Evolutionary conservation across 2,329 filamentous ascomycete species (phyloP).

Genomic region (Dactylellina sp.): DNA sequence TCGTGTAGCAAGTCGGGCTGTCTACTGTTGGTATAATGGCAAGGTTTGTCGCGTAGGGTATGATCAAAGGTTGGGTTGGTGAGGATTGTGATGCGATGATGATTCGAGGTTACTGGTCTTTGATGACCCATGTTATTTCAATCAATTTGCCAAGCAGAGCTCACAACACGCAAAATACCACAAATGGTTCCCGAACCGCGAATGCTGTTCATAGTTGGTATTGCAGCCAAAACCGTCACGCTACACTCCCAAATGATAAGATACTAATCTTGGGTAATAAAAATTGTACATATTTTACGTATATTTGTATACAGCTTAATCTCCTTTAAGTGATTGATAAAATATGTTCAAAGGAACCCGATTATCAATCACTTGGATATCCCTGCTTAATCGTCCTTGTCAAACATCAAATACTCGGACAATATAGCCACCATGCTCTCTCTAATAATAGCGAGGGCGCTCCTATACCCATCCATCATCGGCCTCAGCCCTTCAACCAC

Average conservation of each 20-base stretch:
- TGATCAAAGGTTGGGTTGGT: not conserved
- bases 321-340: no score
- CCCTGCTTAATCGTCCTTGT: not conserved
- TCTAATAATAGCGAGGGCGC: not conserved
- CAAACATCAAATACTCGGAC: not conserved
- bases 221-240: no score
- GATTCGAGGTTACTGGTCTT: not conserved
- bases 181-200: not conserved
- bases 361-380: no score
- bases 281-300: no score
- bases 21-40: not conserved
- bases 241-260: no score
- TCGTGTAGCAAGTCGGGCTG: not conserved
- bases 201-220: no score
- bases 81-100: conserved; percentile 7
- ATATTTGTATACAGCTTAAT: no score
- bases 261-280: no score
- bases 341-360: no score
- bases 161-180: conserved; percentile 8
- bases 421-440: not conserved
- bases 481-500: not conserved
- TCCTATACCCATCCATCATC: no score
- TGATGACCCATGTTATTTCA: conserved; percentile 11
- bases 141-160: not conserved
- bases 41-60: conserved; percentile 9